These are phyloP conservation scores for Berberis vulgaris DNA, from an alignment of 164 flowering plant species.

Conservation along the genomic window DNA sequence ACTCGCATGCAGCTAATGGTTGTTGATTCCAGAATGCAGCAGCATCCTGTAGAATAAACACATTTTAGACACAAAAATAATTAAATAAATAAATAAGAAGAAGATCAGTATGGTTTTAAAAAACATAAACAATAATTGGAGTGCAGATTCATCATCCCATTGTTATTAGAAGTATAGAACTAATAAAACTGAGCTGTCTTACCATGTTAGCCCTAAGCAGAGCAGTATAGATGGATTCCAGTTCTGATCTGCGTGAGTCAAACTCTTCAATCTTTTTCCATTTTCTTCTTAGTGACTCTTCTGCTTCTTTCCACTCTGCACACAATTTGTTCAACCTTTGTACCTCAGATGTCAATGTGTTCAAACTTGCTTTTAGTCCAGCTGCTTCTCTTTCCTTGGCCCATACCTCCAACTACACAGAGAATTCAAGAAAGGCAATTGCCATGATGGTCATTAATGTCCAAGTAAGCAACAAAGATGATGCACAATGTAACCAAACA, in stretches of 20 bases:
- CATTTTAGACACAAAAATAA: not conserved
- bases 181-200: slow-evolving; percentile 12
- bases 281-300: slow-evolving; percentile 82
- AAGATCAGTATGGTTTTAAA: too few species aligned
- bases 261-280: slow-evolving; percentile 99
- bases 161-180: not conserved
- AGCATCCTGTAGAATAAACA: slow-evolving; percentile 50
- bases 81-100: not conserved
- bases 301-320: slow-evolving; percentile 97
- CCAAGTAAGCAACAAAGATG: not conserved
- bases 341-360: slow-evolving; percentile 76
- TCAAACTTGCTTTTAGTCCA: slow-evolving; percentile 89
- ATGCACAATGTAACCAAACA: not conserved
- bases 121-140: not conserved
- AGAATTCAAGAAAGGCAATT: slow-evolving; percentile 7
- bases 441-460: not conserved
- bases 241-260: slow-evolving; percentile 94
- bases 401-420: slow-evolving; percentile 86
- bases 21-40: slow-evolving; percentile 93
- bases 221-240: slow-evolving; percentile 71
- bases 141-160: not conserved
- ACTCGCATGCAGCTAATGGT: slow-evolving; percentile 88
- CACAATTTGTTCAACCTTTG: slow-evolving; percentile 80
- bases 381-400: slow-evolving; percentile 95
- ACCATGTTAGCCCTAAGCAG: slow-evolving; percentile 83